Conservation (phyloP, 495 filamentous ascomycete species). For the Aspergillus saccharolyticus region DNA sequence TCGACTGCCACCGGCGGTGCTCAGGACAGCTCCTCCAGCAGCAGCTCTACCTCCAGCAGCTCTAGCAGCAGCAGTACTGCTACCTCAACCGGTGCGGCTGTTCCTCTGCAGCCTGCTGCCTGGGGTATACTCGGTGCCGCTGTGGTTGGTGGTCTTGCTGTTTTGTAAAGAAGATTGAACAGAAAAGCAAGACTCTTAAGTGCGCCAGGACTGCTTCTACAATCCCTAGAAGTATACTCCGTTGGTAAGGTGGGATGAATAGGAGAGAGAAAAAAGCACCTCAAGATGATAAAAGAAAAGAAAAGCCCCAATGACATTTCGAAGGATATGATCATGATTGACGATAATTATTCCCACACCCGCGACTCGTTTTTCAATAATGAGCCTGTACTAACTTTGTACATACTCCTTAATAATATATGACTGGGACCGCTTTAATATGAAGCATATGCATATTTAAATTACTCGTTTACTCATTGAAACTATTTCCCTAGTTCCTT, state of each 20-base stretch:
- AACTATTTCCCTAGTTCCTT: too few species aligned
- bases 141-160: conserved; percentile 26
- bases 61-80: conserved; percentile 11
- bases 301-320: background rate
- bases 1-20: conserved; percentile 27
- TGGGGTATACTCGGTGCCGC: conserved; percentile 32
- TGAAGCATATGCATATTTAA: background rate
- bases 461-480: too few species aligned
- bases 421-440: background rate
- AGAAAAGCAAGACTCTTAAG: too few species aligned
- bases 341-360: background rate
- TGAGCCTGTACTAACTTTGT: background rate
- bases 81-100: conserved; percentile 25
- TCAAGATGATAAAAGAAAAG: background rate
- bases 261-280: background rate
- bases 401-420: background rate
- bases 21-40: conserved; percentile 17
- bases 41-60: conserved; percentile 8
- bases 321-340: background rate
- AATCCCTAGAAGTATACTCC: background rate
- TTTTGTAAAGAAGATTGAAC: conserved; percentile 25
- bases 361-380: background rate
- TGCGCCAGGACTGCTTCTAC: too few species aligned
- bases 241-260: background rate
- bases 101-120: conserved; percentile 28